Evolutionary conservation across 352 stramenopile species (phyloP), one percentile per base, ranked within the genome.

Genomic region (Phytophthora sojae): DNA sequence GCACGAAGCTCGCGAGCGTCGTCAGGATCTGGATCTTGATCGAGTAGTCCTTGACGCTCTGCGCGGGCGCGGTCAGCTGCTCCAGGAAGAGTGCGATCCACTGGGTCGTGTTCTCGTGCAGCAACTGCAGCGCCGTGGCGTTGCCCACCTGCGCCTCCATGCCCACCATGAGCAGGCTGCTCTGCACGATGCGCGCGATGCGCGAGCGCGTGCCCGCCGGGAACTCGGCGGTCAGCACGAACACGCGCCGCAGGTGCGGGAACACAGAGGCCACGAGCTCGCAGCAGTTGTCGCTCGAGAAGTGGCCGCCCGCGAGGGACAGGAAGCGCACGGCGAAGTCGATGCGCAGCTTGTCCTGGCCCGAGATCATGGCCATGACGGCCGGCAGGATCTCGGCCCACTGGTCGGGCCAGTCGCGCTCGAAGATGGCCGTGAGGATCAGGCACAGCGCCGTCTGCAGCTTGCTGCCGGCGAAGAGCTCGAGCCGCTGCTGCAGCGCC

Each of bases 61-160:
- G 67, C 57, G 84, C 83, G 0, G 84, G 83, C 45, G 44, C 26
- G 1, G 64, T 57, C 1, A 95, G 71, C 21, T 92, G 77, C 23
- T 80, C 69, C 12, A 94, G 67, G 64, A 95, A 90, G 14, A 93
- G 71, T 0, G 73, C 66, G 67, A 95, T 93, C 88, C 88, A 95
- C 51, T 85, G 83, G 30, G 75, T 79, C 39, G 85, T 82, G 68
- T 91, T 92, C 44, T 77, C 76, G 17, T 91, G 83, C 55, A 95
- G 75, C 44, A 95, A 64, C 63, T 86, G 78, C 47, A 77, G 60
- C 17, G 88, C 88, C 39, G 69, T 69, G 4, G 59, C 58, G 56
- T 93, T 93, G 37, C 88, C 88, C n/a, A 93, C 77, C 54, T 94
- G 85, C 5, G 88, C 86, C 55, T 93, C 85, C 77, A 95, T 94